Conservation (phyloP, 2,329 filamentous ascomycete species). For the Plectosphaerella cucumerina region DNA sequence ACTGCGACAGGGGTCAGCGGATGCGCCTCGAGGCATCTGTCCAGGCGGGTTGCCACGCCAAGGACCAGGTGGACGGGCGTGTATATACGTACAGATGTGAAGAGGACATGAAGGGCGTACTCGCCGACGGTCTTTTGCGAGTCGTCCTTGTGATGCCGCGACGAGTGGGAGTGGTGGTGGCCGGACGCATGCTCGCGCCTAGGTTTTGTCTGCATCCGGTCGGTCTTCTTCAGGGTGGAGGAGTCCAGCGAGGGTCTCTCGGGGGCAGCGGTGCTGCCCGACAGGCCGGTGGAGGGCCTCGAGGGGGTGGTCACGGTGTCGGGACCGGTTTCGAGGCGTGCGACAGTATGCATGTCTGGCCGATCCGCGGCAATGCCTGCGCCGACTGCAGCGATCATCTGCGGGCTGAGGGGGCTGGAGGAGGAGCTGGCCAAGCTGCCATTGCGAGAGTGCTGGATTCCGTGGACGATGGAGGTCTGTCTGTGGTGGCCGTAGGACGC, state of each 20-base stretch:
- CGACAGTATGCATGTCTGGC: constrained; percentile 44
- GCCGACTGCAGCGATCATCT: constrained; percentile 71
- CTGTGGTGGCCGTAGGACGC: constrained; percentile 79
- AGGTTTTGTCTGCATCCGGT: constrained; percentile 62
- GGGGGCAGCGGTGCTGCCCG: constrained; percentile 33
- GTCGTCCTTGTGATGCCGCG: constrained; percentile 61
- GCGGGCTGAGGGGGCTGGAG: constrained; percentile 81
- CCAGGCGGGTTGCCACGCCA: not conserved
- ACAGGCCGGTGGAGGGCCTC: constrained; percentile 44
- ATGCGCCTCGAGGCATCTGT: not conserved
- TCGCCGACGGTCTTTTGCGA: constrained; percentile 94
- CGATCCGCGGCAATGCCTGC: constrained; percentile 49
- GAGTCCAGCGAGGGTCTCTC: constrained; percentile 36
- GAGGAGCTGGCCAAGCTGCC: constrained; percentile 78
- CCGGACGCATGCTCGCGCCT: constrained; percentile 60
- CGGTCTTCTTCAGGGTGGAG: constrained; percentile 47
- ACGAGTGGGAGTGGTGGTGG: constrained; percentile 74
- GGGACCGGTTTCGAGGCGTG: constrained; percentile 34
- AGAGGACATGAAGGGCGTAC: constrained; percentile 93
- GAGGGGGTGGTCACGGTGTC: constrained; percentile 27
- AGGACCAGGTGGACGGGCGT: not conserved
- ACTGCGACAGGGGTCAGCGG: constrained; percentile 46
- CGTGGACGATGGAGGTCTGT: constrained; percentile 96
- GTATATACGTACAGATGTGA: constrained; percentile 73
- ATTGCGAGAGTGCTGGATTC: constrained; percentile 88